Evolutionary conservation across 352 stramenopile genomes (phyloP).

Genomic region (Phytophthora sojae): DNA sequence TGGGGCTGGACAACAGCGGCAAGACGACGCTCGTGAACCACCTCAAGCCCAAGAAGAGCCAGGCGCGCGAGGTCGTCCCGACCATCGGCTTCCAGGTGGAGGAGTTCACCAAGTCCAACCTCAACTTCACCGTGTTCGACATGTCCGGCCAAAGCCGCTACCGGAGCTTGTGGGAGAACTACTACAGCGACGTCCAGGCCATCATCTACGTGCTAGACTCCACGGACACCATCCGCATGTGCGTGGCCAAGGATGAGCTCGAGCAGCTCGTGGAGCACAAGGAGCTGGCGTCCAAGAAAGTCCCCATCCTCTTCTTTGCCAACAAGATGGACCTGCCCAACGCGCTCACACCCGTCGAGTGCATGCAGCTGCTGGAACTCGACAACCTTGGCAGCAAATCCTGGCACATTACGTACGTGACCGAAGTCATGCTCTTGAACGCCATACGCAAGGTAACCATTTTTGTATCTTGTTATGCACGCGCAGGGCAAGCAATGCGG

Average conservation of each 20-base stretch:
- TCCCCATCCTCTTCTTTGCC: slow-evolving; percentile 87
- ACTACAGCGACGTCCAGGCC: slow-evolving; percentile 86
- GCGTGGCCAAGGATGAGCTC: slow-evolving; percentile 88
- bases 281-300: slow-evolving; percentile 69
- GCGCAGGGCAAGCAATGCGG: slow-evolving; percentile 80
- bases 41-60: slow-evolving; percentile 91
- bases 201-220: slow-evolving; percentile 93
- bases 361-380: slow-evolving; percentile 82
- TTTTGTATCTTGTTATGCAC: neutral
- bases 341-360: slow-evolving; percentile 79
- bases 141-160: slow-evolving; percentile 91
- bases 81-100: slow-evolving; percentile 93
- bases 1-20: slow-evolving; percentile 92
- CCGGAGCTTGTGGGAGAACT: slow-evolving; percentile 86
- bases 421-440: neutral
- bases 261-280: slow-evolving; percentile 88
- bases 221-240: slow-evolving; percentile 88
- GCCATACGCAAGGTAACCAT: neutral
- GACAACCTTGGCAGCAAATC: slow-evolving; percentile 82
- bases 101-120: slow-evolving; percentile 89
- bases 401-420: slow-evolving; percentile 85
- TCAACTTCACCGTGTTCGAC: slow-evolving; percentile 94
- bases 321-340: slow-evolving; percentile 90
- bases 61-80: slow-evolving; percentile 83
- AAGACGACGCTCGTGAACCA: slow-evolving; percentile 95